Evolutionary conservation across 2,329 filamentous ascomycete genomes (phyloP), one percentile per base, ranked within the genome.

Genomic region (Beauveria pseudobassiana): DNA sequence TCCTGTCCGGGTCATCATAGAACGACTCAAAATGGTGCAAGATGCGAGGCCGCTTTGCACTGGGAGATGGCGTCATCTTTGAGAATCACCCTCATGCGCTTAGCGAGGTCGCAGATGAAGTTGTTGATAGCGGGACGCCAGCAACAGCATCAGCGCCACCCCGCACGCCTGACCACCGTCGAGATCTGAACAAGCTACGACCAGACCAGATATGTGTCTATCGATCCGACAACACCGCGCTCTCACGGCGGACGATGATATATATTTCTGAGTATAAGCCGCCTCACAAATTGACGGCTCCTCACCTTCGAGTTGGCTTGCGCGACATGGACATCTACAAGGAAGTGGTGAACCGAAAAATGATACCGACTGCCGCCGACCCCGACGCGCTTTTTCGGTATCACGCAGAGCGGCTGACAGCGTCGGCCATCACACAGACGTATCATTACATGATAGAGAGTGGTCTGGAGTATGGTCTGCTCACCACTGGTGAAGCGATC

Each of bases 371-470:
- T n/a, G 62, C 56, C 2, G 53, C 51, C 1, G 64, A 72, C 61
- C 67, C 64, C 40, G 71, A 71, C 3, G 73, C 70, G n/a, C 70
- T 64, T 6, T 74, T 75, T 50, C 63, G 70, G 45, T 73, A 77
- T 50, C 63, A 72, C 40, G 73, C 73, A 20, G 73, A 75, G 57
- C 72, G 67, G 63, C 69, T 78, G 5, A 69, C 75, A 0, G 71
- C 74, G 10, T 74, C 78, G 24, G 74, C 78, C 14, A 67, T 82
- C 43, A 77, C 76, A 5, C 75, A 82, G 67, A 76, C 73, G 0
- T 82, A 78, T 65, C 73, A 78, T 42, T 81, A 82, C 67, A 83
- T 83, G 74, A 73, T 82, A 12, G 66, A 76, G 55, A 69, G 68
- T 16, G 76, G 80, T 0, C 69, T 80, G 7, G 72, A n/a, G 61